Evolutionary conservation across 2,329 filamentous ascomycete species (phyloP), one percentile per base, ranked within the genome.

Genomic region (Verticillium longisporum): DNA sequence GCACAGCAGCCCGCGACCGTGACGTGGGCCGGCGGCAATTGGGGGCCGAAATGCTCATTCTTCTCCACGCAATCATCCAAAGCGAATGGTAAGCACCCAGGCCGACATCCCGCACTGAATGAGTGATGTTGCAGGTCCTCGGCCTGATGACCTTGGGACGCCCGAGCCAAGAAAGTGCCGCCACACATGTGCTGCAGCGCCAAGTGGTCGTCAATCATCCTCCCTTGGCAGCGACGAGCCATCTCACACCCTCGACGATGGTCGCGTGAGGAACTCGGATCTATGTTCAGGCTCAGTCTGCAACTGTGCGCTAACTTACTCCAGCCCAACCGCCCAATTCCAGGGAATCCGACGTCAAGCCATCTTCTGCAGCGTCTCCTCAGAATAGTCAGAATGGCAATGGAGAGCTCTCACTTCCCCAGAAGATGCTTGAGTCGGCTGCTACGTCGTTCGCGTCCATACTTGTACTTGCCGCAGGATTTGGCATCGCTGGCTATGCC

Each of bases 371-470:
- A 53, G 50, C 36, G 21, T 55, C 21, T 14, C 54, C 6, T 57
- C 37, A 9, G 13, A 45, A 63, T 64, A 62, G 55, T 57, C 37
- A 9, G 13, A 45, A 63, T 64, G 64, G 55, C 13, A 45, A 64
- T 65, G 64, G 55, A n/a, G 74, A 77, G 58, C 72, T 74, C 21
- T 73, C 76, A 1, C 66, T 85, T 10, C 66, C 76, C 3, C 74
- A 78, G 45, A 91, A 88, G 70, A 90, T 92, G 85, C 75, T 86
- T 60, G 90, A 94, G 72, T 80, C 88, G 6, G 90, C 89, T 2
- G 87, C 86, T 9, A 92, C 90, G 0, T 92, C 90, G 0, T 82
- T 91, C 62, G 88, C 90, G 32, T 91, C 88, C 26, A 88, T 94
- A 61, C 67, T 88, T 11, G 85, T 94, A 14, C 77, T 94, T 36